phyloP scores from a whole-genome alignment of 305 asterid genomes.

The Fraxinus sp. region DNA sequence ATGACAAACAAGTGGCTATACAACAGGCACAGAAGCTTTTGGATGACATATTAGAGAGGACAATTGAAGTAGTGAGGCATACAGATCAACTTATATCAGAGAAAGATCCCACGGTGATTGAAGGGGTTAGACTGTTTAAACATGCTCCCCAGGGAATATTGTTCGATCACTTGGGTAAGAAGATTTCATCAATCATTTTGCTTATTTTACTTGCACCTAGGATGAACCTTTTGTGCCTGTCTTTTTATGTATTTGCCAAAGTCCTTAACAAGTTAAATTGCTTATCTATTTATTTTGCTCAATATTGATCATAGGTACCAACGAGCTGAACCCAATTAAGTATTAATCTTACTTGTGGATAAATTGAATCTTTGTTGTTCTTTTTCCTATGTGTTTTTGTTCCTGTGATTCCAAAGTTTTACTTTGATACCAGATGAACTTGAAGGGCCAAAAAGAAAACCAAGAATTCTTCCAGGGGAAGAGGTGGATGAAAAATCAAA shows the following conservation, averaged over 20 bases:
- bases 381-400: neutral
- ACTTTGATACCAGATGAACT: constrained; percentile 47
- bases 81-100: constrained; percentile 17
- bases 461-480: constrained; percentile 63
- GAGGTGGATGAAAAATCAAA: constrained; percentile 71
- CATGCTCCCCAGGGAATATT: constrained; percentile 68
- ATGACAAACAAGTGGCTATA: neutral
- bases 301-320: neutral
- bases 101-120: constrained; percentile 36
- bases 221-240: neutral
- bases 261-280: neutral
- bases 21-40: constrained; percentile 65
- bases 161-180: constrained; percentile 60
- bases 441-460: constrained; percentile 58
- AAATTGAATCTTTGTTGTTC: neutral
- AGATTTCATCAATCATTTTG: constrained; percentile 1
- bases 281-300: neutral
- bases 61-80: constrained; percentile 52
- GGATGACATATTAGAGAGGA: constrained; percentile 56
- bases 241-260: neutral
- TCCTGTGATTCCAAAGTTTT: neutral
- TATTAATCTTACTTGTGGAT: neutral
- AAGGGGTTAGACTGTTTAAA: constrained; percentile 75
- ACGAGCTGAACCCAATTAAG: neutral
- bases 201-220: neutral